Evolutionary conservation across 192 early-diverging fungal genomes (phyloP).

Genomic region (Funneliformis geosporum): DNA sequence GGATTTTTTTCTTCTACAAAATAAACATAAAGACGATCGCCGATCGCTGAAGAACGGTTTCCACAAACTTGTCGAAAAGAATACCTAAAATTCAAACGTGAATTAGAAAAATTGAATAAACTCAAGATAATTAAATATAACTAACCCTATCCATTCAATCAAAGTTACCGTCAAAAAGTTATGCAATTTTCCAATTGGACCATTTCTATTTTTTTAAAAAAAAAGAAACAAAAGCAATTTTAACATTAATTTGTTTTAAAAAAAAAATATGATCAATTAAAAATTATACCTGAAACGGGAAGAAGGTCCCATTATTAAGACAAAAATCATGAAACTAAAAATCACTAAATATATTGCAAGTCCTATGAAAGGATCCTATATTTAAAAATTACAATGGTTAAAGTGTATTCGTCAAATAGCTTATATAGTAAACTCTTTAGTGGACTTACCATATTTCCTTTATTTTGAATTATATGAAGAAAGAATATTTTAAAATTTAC

Average conservation of each 20-base stretch:
- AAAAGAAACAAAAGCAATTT: too few relatives aligned
- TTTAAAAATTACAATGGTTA: too few relatives aligned
- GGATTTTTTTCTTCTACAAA: constrained; percentile 21
- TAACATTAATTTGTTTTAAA: too few relatives aligned
- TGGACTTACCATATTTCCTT: too few relatives aligned
- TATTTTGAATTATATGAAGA: too few relatives aligned
- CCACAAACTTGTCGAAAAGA: not conserved
- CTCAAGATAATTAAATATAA: not conserved
- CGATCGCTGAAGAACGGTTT: not conserved
- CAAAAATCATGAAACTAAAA: constrained; percentile 12
- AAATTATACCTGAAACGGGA: constrained; percentile 20
- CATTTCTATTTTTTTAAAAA: too few relatives aligned
- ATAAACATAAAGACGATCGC: constrained; percentile 6
- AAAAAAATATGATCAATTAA: too few relatives aligned
- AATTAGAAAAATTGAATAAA: not conserved
- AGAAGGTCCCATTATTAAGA: constrained; percentile 18
- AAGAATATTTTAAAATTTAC: too few relatives aligned
- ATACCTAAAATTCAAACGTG: not conserved
- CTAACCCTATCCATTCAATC: not conserved
- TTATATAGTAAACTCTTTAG: too few relatives aligned
- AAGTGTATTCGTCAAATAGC: too few relatives aligned
- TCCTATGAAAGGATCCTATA: constrained; percentile 6
- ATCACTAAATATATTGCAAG: not conserved
- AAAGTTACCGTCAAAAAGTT: constrained; percentile 3
- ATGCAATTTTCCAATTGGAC: constrained; percentile 17